Evolutionary conservation across 768 basidiomycete genomes (phyloP).

Genomic region (Mycena latifolia): DNA sequence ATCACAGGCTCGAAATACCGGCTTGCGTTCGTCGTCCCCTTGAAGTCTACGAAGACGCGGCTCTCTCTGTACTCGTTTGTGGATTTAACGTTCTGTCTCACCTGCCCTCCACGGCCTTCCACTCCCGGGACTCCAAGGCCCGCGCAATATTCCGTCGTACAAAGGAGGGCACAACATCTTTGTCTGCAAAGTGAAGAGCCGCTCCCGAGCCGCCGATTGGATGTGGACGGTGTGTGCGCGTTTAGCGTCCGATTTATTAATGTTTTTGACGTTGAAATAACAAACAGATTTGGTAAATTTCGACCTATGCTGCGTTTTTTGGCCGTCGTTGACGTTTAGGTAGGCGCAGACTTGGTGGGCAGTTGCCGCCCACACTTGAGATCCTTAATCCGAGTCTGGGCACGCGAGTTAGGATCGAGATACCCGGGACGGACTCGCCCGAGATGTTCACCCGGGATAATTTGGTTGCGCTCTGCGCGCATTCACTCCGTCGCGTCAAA

Average conservation of each 20-base stretch:
- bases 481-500: slow-evolving; percentile 63
- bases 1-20: slow-evolving; percentile 75
- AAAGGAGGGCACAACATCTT: slow-evolving; percentile 87
- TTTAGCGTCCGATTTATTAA: slow-evolving; percentile 11
- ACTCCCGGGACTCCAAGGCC: slow-evolving; percentile 51
- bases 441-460: slow-evolving; percentile 70
- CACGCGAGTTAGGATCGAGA: slow-evolving; percentile 75
- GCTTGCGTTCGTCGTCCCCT: slow-evolving; percentile 83
- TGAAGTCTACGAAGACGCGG: slow-evolving; percentile 69
- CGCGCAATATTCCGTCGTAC: slow-evolving; percentile 64
- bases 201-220: slow-evolving; percentile 89
- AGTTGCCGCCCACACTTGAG: slow-evolving; percentile 77
- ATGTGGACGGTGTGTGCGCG: slow-evolving; percentile 88
- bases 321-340: not conserved
- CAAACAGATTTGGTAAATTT: slow-evolving; percentile 34
- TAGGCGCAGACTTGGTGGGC: slow-evolving; percentile 81
- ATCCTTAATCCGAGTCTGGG: slow-evolving; percentile 77
- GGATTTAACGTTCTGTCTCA: slow-evolving; percentile 86
- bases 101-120: slow-evolving; percentile 69
- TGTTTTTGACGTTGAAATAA: slow-evolving; percentile 14
- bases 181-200: slow-evolving; percentile 84
- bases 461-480: slow-evolving; percentile 72
- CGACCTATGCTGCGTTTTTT: not conserved
- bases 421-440: slow-evolving; percentile 67
- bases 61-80: slow-evolving; percentile 91